A percentile compares a stretch with the other conserved stretches of the same genome.
Conservation (phyloP, 2,329 filamentous ascomycete species). For the Diaporthe destruens region DNA sequence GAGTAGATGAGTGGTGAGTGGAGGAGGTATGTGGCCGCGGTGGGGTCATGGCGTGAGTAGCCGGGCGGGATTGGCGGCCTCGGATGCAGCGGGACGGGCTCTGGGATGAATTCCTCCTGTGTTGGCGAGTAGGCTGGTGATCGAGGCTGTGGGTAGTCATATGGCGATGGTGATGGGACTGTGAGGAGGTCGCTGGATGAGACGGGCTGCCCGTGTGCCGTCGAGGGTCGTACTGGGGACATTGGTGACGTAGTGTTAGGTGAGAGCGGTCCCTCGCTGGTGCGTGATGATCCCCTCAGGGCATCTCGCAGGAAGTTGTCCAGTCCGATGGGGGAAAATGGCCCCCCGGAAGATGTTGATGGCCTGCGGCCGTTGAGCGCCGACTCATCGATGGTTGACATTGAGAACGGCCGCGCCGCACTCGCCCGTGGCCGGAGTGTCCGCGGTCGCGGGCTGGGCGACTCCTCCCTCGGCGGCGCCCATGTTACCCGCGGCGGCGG, state of each 20-base stretch:
- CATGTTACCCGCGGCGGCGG: constrained; percentile 32
- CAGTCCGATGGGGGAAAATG: neutral
- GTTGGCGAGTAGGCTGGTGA: constrained; percentile 26
- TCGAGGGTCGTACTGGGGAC: constrained; percentile 23
- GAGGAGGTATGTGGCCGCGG: constrained; percentile 27
- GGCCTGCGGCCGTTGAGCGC: neutral
- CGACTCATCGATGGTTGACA: constrained; percentile 29
- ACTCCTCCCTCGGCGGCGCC: constrained; percentile 31
- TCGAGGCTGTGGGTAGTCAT: neutral
- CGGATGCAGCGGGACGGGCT: constrained; percentile 26
- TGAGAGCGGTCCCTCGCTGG: neutral
- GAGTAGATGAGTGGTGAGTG: constrained; percentile 36
- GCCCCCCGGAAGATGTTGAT: neutral
- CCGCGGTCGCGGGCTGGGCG: constrained; percentile 12
- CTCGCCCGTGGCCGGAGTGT: neutral
- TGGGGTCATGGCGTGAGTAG: constrained; percentile 35
- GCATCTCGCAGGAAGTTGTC: constrained; percentile 16
- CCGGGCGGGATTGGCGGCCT: constrained; percentile 31
- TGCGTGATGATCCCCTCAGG: neutral
- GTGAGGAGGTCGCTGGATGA: constrained; percentile 8
- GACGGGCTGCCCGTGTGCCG: neutral
- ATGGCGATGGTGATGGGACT: constrained; percentile 8
- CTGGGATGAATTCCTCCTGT: constrained; percentile 21
- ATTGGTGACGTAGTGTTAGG: neutral
- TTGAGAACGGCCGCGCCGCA: constrained; percentile 28